phyloP scores from a whole-genome alignment of 352 stramenopile species.

The Stephanocyclus meneghinianus region DNA sequence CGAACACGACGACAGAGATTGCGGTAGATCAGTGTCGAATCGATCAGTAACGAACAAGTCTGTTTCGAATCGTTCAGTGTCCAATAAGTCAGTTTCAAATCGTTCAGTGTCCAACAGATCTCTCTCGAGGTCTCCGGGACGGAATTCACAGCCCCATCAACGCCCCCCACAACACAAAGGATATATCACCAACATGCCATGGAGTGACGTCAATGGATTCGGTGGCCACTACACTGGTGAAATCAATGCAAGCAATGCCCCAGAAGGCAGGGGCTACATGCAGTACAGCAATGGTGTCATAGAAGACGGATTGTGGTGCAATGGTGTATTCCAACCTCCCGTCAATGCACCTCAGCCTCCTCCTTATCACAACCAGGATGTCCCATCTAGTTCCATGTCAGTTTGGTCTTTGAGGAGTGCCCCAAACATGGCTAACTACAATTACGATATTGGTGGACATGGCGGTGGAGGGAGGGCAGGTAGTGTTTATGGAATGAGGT shows the following conservation, averaged over 20 bases:
- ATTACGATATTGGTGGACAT: background rate
- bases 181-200: slow-evolving; percentile 41
- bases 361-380: background rate
- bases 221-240: slow-evolving; percentile 41
- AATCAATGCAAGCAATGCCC: slow-evolving; percentile 29
- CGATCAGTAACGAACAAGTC: slow-evolving; percentile 27
- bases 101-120: background rate
- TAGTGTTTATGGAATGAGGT: slow-evolving; percentile 5
- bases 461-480: background rate
- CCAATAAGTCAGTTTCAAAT: slow-evolving; percentile 2
- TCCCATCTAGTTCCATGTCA: slow-evolving; percentile 38
- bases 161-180: background rate
- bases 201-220: slow-evolving; percentile 51
- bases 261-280: slow-evolving; percentile 50
- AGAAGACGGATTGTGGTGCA: slow-evolving; percentile 48
- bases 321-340: slow-evolving; percentile 48
- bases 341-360: background rate
- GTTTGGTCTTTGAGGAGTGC: slow-evolving; percentile 50
- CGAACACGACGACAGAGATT: slow-evolving; percentile 25
- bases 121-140: background rate
- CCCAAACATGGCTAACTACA: slow-evolving; percentile 24
- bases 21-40: background rate
- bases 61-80: slow-evolving; percentile 18
- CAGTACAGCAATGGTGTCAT: slow-evolving; percentile 49
- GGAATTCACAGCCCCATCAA: background rate